phyloP scores from a whole-genome alignment of 31 red algal genomes.

The Asparagopsis taxiformis region DNA sequence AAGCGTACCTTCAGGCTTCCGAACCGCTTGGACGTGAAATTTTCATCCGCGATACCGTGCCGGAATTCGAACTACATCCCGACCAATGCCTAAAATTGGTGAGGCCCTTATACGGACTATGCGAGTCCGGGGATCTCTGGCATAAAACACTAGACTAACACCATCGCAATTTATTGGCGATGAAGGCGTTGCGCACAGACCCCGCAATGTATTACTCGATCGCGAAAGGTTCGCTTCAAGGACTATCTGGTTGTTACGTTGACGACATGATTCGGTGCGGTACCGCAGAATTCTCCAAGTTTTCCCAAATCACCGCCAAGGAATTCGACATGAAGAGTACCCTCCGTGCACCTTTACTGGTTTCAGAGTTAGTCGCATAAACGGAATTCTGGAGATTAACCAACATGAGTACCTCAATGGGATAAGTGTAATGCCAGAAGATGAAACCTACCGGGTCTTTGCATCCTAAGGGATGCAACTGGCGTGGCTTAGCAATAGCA shows the following conservation, averaged over 20 bases:
- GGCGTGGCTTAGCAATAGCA: constrained; percentile 5
- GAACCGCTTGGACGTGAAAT: background rate
- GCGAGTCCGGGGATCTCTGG: constrained; percentile 25
- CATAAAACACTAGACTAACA: constrained; percentile 24
- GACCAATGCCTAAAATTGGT: constrained; percentile 14
- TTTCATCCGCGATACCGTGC: constrained; percentile 3
- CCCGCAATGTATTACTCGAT: constrained; percentile 16
- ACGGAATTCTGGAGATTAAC: background rate
- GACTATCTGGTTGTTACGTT: constrained; percentile 18
- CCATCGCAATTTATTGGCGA: background rate
- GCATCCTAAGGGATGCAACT: constrained; percentile 13
- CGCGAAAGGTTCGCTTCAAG: background rate
- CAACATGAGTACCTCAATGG: background rate
- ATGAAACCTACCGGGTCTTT: background rate
- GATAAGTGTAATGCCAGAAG: background rate
- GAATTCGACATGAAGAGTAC: constrained; percentile 10
- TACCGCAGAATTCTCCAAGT: constrained; percentile 8
- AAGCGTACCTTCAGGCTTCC: constrained; percentile 7
- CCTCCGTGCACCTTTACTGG: constrained; percentile 13
- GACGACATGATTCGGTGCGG: constrained; percentile 18
- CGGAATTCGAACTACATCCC: constrained; percentile 23
- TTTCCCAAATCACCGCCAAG: background rate
- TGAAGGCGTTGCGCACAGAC: constrained; percentile 16
- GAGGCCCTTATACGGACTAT: constrained; percentile 16
- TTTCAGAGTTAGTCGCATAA: constrained; percentile 5